Percentiles rank a stretch among this genome's conserved stretches.
Conservation (phyloP, 768 basidiomycete genomes). For the Mycena alexandri region DNA sequence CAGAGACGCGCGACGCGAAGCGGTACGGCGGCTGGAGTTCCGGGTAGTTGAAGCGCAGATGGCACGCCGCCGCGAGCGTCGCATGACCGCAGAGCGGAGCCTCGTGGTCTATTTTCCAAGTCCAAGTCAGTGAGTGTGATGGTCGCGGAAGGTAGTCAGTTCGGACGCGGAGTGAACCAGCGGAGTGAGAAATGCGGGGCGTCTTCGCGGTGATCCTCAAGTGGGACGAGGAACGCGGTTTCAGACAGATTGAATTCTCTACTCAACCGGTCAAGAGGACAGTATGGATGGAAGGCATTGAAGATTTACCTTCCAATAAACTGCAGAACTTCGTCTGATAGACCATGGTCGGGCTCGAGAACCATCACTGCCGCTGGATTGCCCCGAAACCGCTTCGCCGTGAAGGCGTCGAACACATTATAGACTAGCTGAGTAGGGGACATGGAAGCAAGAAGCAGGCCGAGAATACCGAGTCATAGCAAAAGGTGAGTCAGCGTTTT, state of each 20-base stretch:
- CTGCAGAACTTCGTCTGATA: conserved; percentile 30
- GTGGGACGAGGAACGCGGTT: conserved; percentile 34
- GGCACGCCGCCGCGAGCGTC: conserved; percentile 31
- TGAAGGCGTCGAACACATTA: conserved; percentile 33
- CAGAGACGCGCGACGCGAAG: conserved; percentile 32
- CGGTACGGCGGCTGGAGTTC: conserved; percentile 35
- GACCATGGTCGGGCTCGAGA: conserved; percentile 33
- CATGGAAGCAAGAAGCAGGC: conserved; percentile 3
- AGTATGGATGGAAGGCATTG: not conserved
- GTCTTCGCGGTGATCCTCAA: conserved; percentile 30
- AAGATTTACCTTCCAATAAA: conserved; percentile 28
- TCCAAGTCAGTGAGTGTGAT: not conserved
- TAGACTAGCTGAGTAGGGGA: conserved; percentile 22
- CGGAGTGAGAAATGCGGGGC: conserved; percentile 35
- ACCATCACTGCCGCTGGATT: conserved; percentile 32
- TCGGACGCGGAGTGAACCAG: conserved; percentile 34
- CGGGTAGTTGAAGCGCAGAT: conserved; percentile 23
- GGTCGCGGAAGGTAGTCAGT: not conserved
- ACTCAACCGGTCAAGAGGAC: not conserved
- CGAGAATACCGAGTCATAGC: not conserved
- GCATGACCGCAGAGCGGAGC: conserved; percentile 36
- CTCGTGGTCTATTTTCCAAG: conserved; percentile 17
- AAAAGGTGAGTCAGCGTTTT: too few relatives aligned
- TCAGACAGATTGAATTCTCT: conserved; percentile 38
- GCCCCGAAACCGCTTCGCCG: conserved; percentile 23